A percentile compares a stretch with the other conserved stretches of the same genome.
These are phyloP conservation scores for Euclidium syriacum DNA, from an alignment of 345 rosid species.

Conservation along the genomic window DNA sequence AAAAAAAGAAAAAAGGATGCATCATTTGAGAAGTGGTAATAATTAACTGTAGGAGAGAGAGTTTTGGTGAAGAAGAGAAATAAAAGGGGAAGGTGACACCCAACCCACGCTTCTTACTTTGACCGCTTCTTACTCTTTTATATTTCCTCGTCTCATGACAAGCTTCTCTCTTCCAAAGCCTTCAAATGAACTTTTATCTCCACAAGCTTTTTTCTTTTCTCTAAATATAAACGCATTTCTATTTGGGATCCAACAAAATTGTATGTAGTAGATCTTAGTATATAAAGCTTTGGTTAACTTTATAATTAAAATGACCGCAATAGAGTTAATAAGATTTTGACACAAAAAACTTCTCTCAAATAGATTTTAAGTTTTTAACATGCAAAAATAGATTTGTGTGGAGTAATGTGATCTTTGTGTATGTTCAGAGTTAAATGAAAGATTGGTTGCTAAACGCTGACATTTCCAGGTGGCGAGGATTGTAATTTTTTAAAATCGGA, in stretches of 20 bases:
- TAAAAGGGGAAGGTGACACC: constrained; percentile 17
- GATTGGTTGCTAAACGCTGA: too few relatives aligned
- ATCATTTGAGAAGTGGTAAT: constrained; percentile 16
- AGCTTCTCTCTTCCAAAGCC: not conserved
- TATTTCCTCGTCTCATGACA: not conserved
- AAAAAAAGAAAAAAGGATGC: constrained; percentile 3
- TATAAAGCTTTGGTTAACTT: too few relatives aligned
- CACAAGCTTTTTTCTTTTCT: not conserved
- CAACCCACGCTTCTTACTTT: not conserved
- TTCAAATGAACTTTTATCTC: not conserved
- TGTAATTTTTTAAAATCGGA: not conserved
- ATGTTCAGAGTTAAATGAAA: too few relatives aligned
- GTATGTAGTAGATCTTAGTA: too few relatives aligned
- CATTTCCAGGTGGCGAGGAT: too few relatives aligned
- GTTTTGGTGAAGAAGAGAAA: constrained; percentile 25
- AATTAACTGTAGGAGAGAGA: not conserved
- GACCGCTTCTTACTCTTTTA: constrained; percentile 9
- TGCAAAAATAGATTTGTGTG: too few relatives aligned
- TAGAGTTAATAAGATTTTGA: too few relatives aligned
- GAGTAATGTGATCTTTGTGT: too few relatives aligned
- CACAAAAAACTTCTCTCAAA: too few relatives aligned
- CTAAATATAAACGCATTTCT: not conserved
- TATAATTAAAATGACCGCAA: too few relatives aligned
- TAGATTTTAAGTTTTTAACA: too few relatives aligned
- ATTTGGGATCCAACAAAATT: not conserved